Percentiles rank a stretch among this genome's conserved stretches.
Evolutionary conservation across 306 rosid genomes (phyloP).

Genomic region (Pyrus pyrifolia): DNA sequence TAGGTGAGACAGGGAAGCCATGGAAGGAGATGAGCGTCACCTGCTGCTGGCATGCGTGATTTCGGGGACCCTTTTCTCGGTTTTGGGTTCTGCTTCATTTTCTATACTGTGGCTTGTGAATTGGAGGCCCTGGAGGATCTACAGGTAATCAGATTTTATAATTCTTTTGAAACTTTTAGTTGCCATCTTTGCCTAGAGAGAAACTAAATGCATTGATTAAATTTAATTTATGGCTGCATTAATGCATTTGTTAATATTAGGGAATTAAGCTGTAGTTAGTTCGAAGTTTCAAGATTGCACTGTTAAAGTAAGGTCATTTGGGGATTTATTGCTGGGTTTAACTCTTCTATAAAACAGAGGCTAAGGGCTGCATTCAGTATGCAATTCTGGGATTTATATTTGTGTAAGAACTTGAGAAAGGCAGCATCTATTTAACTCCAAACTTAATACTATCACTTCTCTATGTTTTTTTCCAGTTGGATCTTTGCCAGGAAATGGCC

Average conservation of each 20-base stretch:
- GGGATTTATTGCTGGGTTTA: neutral
- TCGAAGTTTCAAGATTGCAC: neutral
- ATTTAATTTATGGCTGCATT: neutral
- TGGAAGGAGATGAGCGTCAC: constrained; percentile 73
- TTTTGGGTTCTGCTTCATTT: constrained; percentile 75
- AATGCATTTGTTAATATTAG: neutral
- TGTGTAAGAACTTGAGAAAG: neutral
- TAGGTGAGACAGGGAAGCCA: constrained; percentile 41
- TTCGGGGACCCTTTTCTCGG: constrained; percentile 78
- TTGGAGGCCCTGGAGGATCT: constrained; percentile 99
- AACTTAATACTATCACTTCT: neutral
- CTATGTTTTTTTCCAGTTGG: constrained; percentile 59
- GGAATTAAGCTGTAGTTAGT: neutral
- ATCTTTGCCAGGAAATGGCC: constrained; percentile 99
- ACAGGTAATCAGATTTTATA: constrained; percentile 42
- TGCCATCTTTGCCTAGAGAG: neutral
- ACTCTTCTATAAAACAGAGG: neutral
- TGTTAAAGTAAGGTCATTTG: neutral
- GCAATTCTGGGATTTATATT: neutral
- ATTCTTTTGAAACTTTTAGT: neutral
- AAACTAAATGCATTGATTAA: neutral
- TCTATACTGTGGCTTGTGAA: constrained; percentile 89
- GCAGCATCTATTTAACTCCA: neutral
- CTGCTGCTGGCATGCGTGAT: constrained; percentile 72
- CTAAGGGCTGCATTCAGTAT: neutral